These are phyloP conservation scores for Aspergillus indologenus DNA, from an alignment of 495 filamentous ascomycete species.

Conservation along the genomic window DNA sequence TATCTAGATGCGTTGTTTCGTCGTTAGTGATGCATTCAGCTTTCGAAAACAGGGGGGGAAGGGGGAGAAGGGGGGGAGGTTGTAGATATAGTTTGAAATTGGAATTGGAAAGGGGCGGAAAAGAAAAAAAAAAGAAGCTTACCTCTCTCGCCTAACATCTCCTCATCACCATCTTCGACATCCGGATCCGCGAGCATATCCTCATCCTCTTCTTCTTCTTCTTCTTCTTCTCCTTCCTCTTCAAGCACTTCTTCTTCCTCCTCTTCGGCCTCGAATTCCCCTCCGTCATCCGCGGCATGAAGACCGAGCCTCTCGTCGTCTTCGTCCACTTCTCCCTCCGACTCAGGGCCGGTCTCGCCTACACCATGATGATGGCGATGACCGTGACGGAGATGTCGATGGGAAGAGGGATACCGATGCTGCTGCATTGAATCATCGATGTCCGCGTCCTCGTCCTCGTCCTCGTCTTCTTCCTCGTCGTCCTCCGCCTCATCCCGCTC, in stretches of 20 bases:
- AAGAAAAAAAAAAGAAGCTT: conserved; percentile 2
- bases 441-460: conserved; percentile 13
- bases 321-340: conserved; percentile 25
- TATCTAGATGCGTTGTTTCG: conserved; percentile 8
- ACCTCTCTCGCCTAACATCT: conserved; percentile 43
- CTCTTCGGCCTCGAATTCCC: conserved; percentile 36
- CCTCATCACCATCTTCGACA: conserved; percentile 40
- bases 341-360: no score
- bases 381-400: background rate
- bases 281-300: conserved; percentile 26
- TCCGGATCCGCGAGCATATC: background rate
- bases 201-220: conserved; percentile 41
- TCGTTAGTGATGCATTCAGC: background rate
- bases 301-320: background rate
- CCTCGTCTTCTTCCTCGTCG: background rate
- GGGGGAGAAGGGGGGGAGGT: background rate
- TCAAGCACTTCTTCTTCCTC: conserved; percentile 41
- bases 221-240: conserved; percentile 41
- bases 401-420: background rate
- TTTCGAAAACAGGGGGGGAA: no score
- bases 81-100: background rate
- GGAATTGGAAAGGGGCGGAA: no score
- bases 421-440: conserved; percentile 10
- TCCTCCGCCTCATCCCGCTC: conserved; percentile 1
- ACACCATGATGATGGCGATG: background rate